A percentile compares a stretch with the other conserved stretches of the same genome.
Evolutionary conservation across 1,139 yeast species (phyloP).

Genomic region (Debaryomyces singareniensis): DNA sequence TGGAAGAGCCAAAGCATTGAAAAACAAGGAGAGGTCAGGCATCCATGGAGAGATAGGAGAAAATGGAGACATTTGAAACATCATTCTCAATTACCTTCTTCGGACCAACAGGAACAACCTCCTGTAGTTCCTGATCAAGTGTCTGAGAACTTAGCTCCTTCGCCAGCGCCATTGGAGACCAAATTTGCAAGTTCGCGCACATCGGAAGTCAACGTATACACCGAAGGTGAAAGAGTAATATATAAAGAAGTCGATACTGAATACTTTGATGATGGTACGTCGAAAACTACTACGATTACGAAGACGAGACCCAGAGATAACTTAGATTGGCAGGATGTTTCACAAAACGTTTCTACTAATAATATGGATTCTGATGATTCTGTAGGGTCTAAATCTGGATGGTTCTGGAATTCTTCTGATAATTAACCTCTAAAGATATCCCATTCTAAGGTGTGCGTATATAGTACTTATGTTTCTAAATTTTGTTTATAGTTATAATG

Average conservation of each 20-base stretch:
- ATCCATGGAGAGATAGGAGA: conserved; percentile 21
- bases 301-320: conserved; percentile 33
- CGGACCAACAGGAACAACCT: too few species aligned
- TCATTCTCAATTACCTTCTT: conserved; percentile 1
- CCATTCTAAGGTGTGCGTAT: not conserved
- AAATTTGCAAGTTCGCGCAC: conserved; percentile 2
- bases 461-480: not conserved
- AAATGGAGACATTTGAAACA: conserved; percentile 2
- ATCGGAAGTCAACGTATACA: conserved; percentile 35
- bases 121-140: too few species aligned
- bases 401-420: conserved; percentile 12
- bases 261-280: conserved; percentile 63
- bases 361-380: conserved; percentile 2
- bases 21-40: conserved; percentile 27
- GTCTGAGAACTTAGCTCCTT: too few species aligned
- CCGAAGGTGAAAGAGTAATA: conserved; percentile 52
- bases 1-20: conserved; percentile 60
- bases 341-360: conserved; percentile 11
- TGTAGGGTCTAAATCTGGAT: conserved; percentile 8
- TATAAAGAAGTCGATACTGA: conserved; percentile 46
- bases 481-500: conserved; percentile 1
- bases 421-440: conserved; percentile 1
- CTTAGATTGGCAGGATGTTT: conserved; percentile 23
- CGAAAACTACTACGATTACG: conserved; percentile 29
- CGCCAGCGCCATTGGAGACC: too few species aligned